A percentile compares a stretch with the other conserved stretches of the same genome.
phyloP scores from a whole-genome alignment of 805 yeast species.

The Starmerella floricola region DNA sequence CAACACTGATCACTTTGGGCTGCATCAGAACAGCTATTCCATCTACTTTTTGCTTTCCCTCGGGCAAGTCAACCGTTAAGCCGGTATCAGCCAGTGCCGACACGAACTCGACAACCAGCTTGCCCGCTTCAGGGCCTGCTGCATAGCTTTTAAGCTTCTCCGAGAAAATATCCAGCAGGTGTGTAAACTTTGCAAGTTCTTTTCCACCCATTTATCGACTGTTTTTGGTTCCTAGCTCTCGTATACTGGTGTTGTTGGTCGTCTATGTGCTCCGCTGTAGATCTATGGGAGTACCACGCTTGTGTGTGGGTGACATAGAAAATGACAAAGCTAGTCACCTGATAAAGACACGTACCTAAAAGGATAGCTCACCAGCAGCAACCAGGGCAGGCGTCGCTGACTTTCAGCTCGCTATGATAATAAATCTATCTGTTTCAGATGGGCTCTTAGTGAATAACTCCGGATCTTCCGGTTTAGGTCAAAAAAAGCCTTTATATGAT shows the following conservation, averaged over 20 bases:
- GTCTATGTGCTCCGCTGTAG: not conserved
- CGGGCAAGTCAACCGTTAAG: not conserved
- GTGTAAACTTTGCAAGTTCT: slow-evolving; percentile 7
- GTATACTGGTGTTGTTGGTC: not conserved
- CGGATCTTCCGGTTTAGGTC: no score
- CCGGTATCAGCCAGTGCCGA: not conserved
- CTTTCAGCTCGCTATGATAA: no score
- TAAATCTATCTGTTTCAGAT: no score
- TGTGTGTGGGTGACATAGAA: no score
- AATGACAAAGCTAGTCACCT: no score
- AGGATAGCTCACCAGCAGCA: no score
- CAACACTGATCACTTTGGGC: slow-evolving; percentile 8
- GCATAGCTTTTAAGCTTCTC: slow-evolving; percentile 1
- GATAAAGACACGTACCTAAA: no score
- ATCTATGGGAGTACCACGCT: no score
- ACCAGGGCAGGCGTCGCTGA: no score
- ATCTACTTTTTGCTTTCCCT: not conserved
- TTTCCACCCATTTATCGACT: slow-evolving; percentile 3
- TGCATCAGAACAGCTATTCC: slow-evolving; percentile 4
- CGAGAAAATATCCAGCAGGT: slow-evolving; percentile 4
- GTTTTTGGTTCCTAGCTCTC: not conserved
- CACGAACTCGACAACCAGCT: slow-evolving; percentile 1
- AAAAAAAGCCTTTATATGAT: no score
- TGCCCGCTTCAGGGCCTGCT: slow-evolving; percentile 3
- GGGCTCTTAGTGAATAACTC: no score